Percentiles rank a stretch among this genome's conserved stretches.
These are phyloP conservation scores for Ascodesmis nigricans DNA, from an alignment of 495 filamentous ascomycete genomes.

Conservation along the genomic window DNA sequence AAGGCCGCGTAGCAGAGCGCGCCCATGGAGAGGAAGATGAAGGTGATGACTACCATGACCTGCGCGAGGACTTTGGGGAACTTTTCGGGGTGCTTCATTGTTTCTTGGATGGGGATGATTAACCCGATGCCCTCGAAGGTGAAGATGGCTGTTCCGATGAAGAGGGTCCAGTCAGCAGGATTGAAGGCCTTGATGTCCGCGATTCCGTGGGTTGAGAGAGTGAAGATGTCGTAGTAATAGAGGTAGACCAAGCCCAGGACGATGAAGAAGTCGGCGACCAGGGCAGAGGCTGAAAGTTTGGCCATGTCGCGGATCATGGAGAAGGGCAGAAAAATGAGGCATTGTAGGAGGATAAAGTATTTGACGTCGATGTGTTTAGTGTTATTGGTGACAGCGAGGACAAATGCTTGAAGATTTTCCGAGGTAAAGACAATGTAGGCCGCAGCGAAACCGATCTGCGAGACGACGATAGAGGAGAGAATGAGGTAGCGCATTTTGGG, in stretches of 20 bases:
- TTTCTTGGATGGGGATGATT: constrained; percentile 97
- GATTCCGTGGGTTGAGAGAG: constrained; percentile 49
- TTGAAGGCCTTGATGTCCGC: constrained; percentile 79
- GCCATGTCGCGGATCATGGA: constrained; percentile 87
- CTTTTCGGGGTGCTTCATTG: constrained; percentile 71
- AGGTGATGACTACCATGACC: constrained; percentile 85
- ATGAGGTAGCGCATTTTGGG: constrained; percentile 74
- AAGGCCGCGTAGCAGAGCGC: constrained; percentile 90
- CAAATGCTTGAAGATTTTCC: constrained; percentile 86
- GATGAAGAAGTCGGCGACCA: constrained; percentile 87
- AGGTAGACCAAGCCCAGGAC: constrained; percentile 77
- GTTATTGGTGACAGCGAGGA: constrained; percentile 62
- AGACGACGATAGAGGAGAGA: constrained; percentile 71
- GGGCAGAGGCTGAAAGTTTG: constrained; percentile 73
- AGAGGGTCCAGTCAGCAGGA: constrained; percentile 70
- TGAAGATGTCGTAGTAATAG: constrained; percentile 79
- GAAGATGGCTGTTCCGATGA: constrained; percentile 96
- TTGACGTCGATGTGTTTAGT: constrained; percentile 60
- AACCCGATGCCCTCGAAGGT: constrained; percentile 95
- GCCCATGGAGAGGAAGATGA: constrained; percentile 77
- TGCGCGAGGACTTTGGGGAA: constrained; percentile 67
- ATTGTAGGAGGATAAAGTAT: constrained; percentile 74
- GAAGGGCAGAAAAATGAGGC: constrained; percentile 79
- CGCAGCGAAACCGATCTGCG: constrained; percentile 82
- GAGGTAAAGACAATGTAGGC: constrained; percentile 98